phyloP scores from a whole-genome alignment of 352 stramenopile genomes.

The Phytopythium sindhum region DNA sequence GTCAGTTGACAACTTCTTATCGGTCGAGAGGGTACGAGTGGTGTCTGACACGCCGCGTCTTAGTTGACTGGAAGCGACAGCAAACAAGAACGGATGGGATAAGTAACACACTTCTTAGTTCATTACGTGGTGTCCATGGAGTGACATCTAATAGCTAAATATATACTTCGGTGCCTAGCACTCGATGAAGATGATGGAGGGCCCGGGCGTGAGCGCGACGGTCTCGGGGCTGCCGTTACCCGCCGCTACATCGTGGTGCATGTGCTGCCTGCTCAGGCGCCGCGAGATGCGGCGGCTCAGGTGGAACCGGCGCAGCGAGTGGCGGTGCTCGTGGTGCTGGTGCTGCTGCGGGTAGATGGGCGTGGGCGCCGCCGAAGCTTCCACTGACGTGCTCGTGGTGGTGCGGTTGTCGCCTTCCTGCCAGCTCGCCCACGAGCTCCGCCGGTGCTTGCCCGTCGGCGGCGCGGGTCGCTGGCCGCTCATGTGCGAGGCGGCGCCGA shows the following conservation, averaged over 20 bases:
- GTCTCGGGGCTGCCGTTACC: not conserved
- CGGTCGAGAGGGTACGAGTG: too few species aligned
- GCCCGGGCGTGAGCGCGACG: not conserved
- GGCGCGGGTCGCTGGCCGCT: not conserved
- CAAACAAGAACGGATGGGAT: too few species aligned
- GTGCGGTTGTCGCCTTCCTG: not conserved
- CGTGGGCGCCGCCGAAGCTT: not conserved
- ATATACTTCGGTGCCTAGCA: conserved; percentile 9
- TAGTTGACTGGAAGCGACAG: too few species aligned
- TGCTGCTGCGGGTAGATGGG: conserved; percentile 9
- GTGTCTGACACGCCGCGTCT: too few species aligned
- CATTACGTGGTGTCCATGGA: too few species aligned
- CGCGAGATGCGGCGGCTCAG: not conserved
- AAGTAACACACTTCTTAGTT: too few species aligned
- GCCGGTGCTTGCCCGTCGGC: not conserved
- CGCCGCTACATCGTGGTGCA: not conserved
- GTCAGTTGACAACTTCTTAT: too few species aligned
- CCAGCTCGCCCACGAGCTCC: conserved; percentile 4
- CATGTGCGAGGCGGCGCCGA: conserved; percentile 1
- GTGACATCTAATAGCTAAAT: not conserved
- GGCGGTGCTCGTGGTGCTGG: conserved; percentile 5
- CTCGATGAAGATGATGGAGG: conserved; percentile 32
- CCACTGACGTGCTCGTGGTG: not conserved
- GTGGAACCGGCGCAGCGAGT: conserved; percentile 9
- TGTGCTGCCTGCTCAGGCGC: conserved; percentile 4